Evolutionary conservation across 2,329 filamentous ascomycete species (phyloP).

Genomic region (Cercospora sp.): DNA sequence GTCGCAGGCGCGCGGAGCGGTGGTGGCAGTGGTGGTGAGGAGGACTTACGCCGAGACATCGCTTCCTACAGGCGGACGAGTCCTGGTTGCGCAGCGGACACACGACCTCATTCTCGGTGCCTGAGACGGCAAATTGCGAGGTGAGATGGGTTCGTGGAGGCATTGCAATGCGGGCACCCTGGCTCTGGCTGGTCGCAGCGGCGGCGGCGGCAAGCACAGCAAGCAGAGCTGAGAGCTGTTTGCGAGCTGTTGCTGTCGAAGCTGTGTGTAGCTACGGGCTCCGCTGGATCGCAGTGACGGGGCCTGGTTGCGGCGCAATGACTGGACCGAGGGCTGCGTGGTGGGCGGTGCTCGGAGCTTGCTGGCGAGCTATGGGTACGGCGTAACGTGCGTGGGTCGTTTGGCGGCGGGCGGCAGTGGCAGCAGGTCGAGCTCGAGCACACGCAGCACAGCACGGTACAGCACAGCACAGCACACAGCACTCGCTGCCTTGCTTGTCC

Average conservation of each 20-base stretch:
- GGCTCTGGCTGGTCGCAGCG: constrained; percentile 9
- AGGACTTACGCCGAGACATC: constrained; percentile 91
- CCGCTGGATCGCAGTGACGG: neutral
- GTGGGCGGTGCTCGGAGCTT: constrained; percentile 11
- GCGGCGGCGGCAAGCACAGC: neutral
- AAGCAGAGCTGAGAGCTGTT: constrained; percentile 13
- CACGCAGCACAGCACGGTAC: neutral
- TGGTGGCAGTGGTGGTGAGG: constrained; percentile 28
- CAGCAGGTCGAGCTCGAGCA: neutral
- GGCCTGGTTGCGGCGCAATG: constrained; percentile 2
- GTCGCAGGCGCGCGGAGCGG: neutral
- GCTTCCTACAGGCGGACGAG: constrained; percentile 93
- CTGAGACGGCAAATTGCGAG: constrained; percentile 75
- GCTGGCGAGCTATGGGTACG: neutral
- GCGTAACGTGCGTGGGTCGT: constrained; percentile 4
- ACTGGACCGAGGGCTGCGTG: constrained; percentile 9
- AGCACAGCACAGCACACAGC: neutral
- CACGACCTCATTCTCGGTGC: constrained; percentile 93
- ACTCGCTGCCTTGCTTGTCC: neutral
- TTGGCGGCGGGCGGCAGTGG: neutral
- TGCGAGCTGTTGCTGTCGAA: constrained; percentile 11
- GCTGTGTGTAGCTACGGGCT: constrained; percentile 8
- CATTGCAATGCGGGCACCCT: constrained; percentile 18
- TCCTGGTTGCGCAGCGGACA: constrained; percentile 95
- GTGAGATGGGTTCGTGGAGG: constrained; percentile 19